Evolutionary conservation across 148 eudicot genomes (phyloP), one percentile per base, ranked within the genome.

Genomic region (Rhododendron vialii): DNA sequence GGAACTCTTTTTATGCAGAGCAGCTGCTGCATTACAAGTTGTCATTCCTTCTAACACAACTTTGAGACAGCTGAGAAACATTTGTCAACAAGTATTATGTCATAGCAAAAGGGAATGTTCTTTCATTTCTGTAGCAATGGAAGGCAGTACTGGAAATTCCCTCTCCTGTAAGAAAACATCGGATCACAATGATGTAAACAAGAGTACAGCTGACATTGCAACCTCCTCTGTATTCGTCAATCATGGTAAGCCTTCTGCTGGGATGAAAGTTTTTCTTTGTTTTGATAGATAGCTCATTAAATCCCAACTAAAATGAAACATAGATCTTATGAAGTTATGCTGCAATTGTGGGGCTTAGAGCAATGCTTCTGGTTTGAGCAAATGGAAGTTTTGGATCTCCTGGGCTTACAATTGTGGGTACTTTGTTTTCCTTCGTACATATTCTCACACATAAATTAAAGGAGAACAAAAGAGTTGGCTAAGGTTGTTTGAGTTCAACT

Each of bases 91-190:
- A 22, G 45, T 73, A 18, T 24, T 53, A 15, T 36, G 18, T 51
- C 35, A 53, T 74, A 84, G 63, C 38, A 3, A 47, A 53, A 83
- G 83, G 86, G 88, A 41, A 84, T 84, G 89, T 26, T 80, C 73
- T 30, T 74, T 84, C 80, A 50, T 43, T 84, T 28, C 69, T 18
- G 65, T 18, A 50, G 24, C 9, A 18, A 86, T 88, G 90, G 88
- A 88, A 88, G 77, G 55, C 63, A 73, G 59, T 83, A 78, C 26
- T 84, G 81, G 76, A 88, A 86, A 57, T 86, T 83, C 63, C 84
- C 36, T 48, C 48, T 84, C 84, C 79, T 48, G 30, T 65, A 85
- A 86, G 84, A 88, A 71, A 65, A 48, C 88, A 55, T 86, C 41
- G 6, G 88, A 83, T 61, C 83, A 35, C 17, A 80, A 43, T 78